Evolutionary conservation across 2,329 filamentous ascomycete genomes (phyloP), one percentile per base, ranked within the genome.

Genomic region (Drechslerella stenobrocha): DNA sequence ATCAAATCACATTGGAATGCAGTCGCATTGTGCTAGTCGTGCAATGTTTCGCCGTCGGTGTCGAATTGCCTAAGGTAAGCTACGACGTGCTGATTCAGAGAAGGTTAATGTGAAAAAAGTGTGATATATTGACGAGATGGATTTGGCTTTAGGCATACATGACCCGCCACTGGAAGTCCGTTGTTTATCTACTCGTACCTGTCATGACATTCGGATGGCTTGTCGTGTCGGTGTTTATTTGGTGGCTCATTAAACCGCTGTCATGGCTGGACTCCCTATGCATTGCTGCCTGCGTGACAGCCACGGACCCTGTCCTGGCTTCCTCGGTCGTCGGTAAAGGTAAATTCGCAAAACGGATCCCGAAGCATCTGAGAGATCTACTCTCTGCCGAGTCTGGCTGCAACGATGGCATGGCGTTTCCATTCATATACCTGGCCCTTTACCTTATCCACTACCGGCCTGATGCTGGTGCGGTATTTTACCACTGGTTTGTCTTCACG

Each of bases 401-500:
- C 79, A 98, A 98, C 81, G 93, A 98, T 76, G 93, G 93, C 78
- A 98, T 98, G 93, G 93, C 93, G 1, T 98, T 98, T 75, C 93
- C 93, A 0, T 98, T 98, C 76, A 84, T 98, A 73, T 98, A 98
- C 76, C 81, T 98, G 26, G 87, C 89, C 0, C 80, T 96, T 26
- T 97, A 96, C 77, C 83, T 97, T 46, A 89, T 97, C 71, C 84
- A 87, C 71, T 96, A 92, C 76, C 81, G 87, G 70, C 84, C 84
- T 24, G 77, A 87, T 72, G 84, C 87, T 3, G 77, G 78, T 46
- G 77, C 88, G 55, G 88, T 95, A 40, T 83, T 86, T 13, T 87
- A 87, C 70, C 85, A 97, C 77, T 98, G 91, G 87, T 83, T 97
- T 73, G 89, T 91, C 74, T 85, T 87, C 73, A 95, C 89, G 30